Evolutionary conservation across 352 stramenopile genomes (phyloP).

Genomic region (Phytophthora boehmeriae): DNA sequence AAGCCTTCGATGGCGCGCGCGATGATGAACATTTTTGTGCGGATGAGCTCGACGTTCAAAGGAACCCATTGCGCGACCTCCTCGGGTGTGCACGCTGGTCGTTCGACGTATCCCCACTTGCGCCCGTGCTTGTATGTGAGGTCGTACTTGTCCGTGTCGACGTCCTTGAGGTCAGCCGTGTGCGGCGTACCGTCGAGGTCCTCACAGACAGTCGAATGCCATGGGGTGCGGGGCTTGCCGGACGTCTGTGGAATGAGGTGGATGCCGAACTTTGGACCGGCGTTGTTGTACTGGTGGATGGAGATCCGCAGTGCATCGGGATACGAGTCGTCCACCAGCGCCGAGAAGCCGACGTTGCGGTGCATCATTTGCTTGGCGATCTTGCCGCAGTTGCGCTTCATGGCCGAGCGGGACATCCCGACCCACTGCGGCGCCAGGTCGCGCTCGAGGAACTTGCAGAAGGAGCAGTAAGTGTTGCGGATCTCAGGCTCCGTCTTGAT

Average conservation of each 20-base stretch:
- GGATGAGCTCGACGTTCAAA: constrained; percentile 24
- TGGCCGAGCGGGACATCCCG: constrained; percentile 13
- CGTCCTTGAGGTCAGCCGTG: constrained; percentile 20
- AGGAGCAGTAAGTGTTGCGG: constrained; percentile 26
- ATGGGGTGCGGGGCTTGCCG: constrained; percentile 9
- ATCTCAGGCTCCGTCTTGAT: constrained; percentile 21
- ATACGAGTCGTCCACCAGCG: constrained; percentile 21
- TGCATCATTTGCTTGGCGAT: constrained; percentile 24
- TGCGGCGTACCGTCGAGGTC: constrained; percentile 14
- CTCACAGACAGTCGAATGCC: constrained; percentile 22
- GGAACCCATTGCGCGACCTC: constrained; percentile 18
- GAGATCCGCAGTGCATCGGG: constrained; percentile 20
- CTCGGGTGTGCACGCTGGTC: constrained; percentile 16
- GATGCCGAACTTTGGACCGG: constrained; percentile 24
- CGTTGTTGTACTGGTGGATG: constrained; percentile 29
- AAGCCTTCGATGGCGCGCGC: constrained; percentile 16
- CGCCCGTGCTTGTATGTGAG: constrained; percentile 27
- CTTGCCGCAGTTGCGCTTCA: constrained; percentile 23
- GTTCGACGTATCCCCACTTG: constrained; percentile 27
- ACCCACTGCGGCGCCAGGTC: constrained; percentile 22
- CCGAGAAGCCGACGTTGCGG: constrained; percentile 26
- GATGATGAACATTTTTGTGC: constrained; percentile 27
- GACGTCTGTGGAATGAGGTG: constrained; percentile 16
- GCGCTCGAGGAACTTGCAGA: constrained; percentile 27
- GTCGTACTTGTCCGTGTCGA: constrained; percentile 28